These are phyloP conservation scores for Hypoxylon rubiginosum DNA, from an alignment of 2,329 filamentous ascomycete genomes.

Conservation along the genomic window DNA sequence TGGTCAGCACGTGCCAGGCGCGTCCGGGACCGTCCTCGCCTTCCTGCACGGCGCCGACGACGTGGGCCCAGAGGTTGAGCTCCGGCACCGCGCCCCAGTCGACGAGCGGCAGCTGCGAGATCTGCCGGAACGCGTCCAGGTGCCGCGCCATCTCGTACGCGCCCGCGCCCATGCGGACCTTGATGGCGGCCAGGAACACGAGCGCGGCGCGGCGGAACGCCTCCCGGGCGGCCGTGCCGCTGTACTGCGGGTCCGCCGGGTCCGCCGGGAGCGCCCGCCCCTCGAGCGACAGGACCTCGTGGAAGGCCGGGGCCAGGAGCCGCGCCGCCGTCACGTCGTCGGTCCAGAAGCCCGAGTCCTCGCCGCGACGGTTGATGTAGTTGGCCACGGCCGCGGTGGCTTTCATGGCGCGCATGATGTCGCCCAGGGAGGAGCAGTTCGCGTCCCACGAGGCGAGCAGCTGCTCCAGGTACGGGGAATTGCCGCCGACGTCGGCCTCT, in stretches of 20 bases:
- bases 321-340: constrained; percentile 46
- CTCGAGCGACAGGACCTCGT: constrained; percentile 46
- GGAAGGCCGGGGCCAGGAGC: constrained; percentile 45
- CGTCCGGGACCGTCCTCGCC: constrained; percentile 40
- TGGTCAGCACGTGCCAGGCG: constrained; percentile 45
- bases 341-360: constrained; percentile 41
- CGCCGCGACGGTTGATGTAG: constrained; percentile 44
- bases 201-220: constrained; percentile 47
- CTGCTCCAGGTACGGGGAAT: constrained; percentile 40
- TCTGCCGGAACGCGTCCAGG: constrained; percentile 48
- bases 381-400: constrained; percentile 46
- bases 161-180: constrained; percentile 42
- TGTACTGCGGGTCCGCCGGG: constrained; percentile 34
- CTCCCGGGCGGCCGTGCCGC: constrained; percentile 45
- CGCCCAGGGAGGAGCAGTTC: constrained; percentile 42
- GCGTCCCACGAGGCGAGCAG: constrained; percentile 44
- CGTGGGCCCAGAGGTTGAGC: constrained; percentile 49
- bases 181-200: constrained; percentile 47
- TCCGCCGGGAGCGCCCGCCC: constrained; percentile 44
- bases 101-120: constrained; percentile 46
- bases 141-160: constrained; percentile 44
- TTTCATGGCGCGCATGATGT: constrained; percentile 45
- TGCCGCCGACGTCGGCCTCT: constrained; percentile 39
- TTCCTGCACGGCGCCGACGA: constrained; percentile 46
- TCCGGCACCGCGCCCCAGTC: constrained; percentile 48